Evolutionary conservation across 305 asterid species (phyloP), one percentile per base, ranked within the genome.

Genomic region (Striga hermonthica): DNA sequence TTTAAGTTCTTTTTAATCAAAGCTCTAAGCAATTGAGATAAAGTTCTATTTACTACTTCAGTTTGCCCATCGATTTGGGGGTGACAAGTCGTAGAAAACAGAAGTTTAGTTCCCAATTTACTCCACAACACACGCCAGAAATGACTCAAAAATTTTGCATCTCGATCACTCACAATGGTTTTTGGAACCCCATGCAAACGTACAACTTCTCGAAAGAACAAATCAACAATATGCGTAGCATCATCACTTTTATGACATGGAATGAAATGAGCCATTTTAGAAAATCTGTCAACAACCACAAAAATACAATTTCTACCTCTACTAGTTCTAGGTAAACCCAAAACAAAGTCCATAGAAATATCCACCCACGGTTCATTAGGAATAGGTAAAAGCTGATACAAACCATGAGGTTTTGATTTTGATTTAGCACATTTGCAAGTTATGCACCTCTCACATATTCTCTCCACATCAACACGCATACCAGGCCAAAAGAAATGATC

Each of bases 401-500:
- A n/a, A 3, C 7, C 54, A 48, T 12, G 54, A 48, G 54, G 54
- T 12, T 48, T n/a, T 12, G 54, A 48, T 48, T 48, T 48, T 48
- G 54, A 4, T 48, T 48, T 12, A 48, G 16, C 12, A 22, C 31
- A 22, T 22, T 22, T 22, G 31, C 53, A 60, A 14, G 53, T 60
- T 41, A 60, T 40, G 5, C 53, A 60, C 50, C 15, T 40, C 28
- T 4, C 6, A 59, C 64, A 59, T 37, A 6, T 38, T 13, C 11
- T 37, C 15, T 14, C 64, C 1, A 57, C 47, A 57, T 57, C 62
- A 35, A 4, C 45, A 6, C 14, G 13, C 50, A 38, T 38, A 6
- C 11, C 11, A 59, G 64, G 65, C 54, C 40, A 60, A 60, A 8
- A 60, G 54, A 60, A 60, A 43, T 60, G 54, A 3, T 41, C 54